These are phyloP conservation scores for Drechmeria coniospora DNA, from an alignment of 2,329 filamentous ascomycete genomes.

Conservation along the genomic window DNA sequence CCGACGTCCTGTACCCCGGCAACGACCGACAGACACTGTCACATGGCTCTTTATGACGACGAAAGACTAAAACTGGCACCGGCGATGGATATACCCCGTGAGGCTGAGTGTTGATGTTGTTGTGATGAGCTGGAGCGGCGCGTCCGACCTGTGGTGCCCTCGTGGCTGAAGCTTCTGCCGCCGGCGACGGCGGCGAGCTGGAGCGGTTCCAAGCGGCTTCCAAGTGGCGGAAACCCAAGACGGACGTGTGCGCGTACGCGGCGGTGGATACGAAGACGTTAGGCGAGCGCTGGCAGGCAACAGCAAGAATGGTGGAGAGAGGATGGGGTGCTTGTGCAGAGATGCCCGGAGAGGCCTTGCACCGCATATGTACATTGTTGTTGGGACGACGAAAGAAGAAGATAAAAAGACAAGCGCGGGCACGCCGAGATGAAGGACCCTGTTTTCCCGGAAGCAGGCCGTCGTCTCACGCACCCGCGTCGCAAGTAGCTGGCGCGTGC, in stretches of 20 bases:
- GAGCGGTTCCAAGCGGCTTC: conserved; percentile 2
- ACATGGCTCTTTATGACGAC: conserved; percentile 20
- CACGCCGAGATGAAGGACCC: neutral
- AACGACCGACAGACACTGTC: conserved; percentile 18
- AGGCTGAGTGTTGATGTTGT: conserved; percentile 18
- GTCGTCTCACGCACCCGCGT: conserved; percentile 7
- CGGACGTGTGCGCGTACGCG: conserved; percentile 5
- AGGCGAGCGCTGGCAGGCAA: conserved; percentile 11
- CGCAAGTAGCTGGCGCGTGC: conserved; percentile 8
- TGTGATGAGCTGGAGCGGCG: conserved; percentile 18
- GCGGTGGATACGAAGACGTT: conserved; percentile 18
- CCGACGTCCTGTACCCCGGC: too few species aligned
- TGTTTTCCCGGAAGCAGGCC: too few species aligned
- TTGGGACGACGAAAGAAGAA: conserved; percentile 3
- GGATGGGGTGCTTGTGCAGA: too few species aligned
- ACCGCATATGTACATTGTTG: neutral
- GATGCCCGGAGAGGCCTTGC: conserved; percentile 3
- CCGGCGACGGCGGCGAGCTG: too few species aligned
- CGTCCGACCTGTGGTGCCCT: conserved; percentile 3
- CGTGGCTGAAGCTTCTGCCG: too few species aligned
- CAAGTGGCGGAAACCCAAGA: conserved; percentile 1
- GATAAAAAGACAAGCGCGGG: conserved; percentile 3
- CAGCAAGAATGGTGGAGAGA: conserved; percentile 9
- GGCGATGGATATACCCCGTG: conserved; percentile 27
- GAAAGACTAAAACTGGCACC: conserved; percentile 21